These are phyloP conservation scores for Collybia sordida DNA, from an alignment of 768 basidiomycete genomes.

Conservation along the genomic window DNA sequence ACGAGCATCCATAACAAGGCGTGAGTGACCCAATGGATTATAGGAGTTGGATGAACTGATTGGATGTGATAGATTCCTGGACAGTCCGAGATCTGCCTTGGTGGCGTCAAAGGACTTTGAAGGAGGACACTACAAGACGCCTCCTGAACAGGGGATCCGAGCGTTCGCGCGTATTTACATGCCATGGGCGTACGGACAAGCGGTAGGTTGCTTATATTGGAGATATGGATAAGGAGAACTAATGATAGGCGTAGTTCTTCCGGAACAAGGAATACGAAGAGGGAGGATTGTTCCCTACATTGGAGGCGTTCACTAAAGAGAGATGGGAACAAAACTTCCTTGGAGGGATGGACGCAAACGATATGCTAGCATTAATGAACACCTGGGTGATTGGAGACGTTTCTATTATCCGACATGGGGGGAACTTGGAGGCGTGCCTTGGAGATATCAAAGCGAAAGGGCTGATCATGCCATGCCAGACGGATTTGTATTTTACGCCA, in stretches of 20 bases:
- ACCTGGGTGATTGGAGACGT: slow-evolving; percentile 54
- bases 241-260: slow-evolving; percentile 19
- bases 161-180: slow-evolving; percentile 57
- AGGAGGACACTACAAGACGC: slow-evolving; percentile 47
- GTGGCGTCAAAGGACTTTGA: slow-evolving; percentile 55
- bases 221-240: too few relatives aligned
- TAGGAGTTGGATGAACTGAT: not conserved
- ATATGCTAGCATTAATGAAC: slow-evolving; percentile 44
- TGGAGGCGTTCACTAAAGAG: slow-evolving; percentile 50
- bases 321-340: slow-evolving; percentile 49
- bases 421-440: slow-evolving; percentile 41
- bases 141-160: slow-evolving; percentile 48
- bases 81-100: slow-evolving; percentile 58
- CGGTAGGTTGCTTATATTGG: slow-evolving; percentile 30
- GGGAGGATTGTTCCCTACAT: slow-evolving; percentile 32
- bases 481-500: slow-evolving; percentile 61
- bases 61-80: slow-evolving; percentile 43
- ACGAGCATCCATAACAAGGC: slow-evolving; percentile 57
- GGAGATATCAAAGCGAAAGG: slow-evolving; percentile 48
- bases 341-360: slow-evolving; percentile 52
- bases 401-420: slow-evolving; percentile 41
- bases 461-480: slow-evolving; percentile 58
- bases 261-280: too few relatives aligned
- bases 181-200: slow-evolving; percentile 60
- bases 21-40: slow-evolving; percentile 2